Percentiles rank a stretch among this genome's conserved stretches.
phyloP scores from a whole-genome alignment of 768 basidiomycete species.

The Auricularia auricula-judae region DNA sequence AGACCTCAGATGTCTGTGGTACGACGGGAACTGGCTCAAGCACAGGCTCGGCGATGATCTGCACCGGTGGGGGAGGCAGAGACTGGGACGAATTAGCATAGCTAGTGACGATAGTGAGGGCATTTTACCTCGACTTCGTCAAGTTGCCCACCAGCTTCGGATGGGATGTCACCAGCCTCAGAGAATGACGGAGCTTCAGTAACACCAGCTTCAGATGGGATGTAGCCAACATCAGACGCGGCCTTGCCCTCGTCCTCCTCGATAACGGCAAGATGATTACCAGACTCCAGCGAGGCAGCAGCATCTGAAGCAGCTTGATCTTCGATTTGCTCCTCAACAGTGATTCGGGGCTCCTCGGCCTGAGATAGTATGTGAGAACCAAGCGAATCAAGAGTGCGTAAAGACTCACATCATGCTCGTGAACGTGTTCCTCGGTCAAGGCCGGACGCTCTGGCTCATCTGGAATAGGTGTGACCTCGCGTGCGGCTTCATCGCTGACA shows the following conservation, averaged over 20 bases:
- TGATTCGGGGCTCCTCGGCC: background rate
- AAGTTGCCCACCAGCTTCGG: background rate
- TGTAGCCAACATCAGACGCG: background rate
- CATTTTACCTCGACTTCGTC: too few species aligned
- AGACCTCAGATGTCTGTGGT: background rate
- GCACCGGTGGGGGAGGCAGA: background rate
- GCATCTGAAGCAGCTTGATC: too few species aligned
- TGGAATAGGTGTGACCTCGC: background rate
- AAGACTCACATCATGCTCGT: background rate
- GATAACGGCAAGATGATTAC: background rate
- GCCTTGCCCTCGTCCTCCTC: background rate
- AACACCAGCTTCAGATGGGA: background rate
- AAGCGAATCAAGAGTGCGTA: too few species aligned
- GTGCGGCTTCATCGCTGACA: background rate
- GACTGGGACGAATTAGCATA: background rate
- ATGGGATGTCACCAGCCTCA: background rate
- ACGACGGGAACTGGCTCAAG: background rate
- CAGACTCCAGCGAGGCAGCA: background rate
- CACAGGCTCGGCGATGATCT: background rate
- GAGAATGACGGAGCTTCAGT: background rate
- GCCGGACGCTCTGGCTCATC: background rate
- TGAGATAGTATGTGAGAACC: background rate
- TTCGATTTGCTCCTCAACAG: background rate
- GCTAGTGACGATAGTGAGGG: too few species aligned
- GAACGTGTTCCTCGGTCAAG: background rate